phyloP scores from a whole-genome alignment of 768 basidiomycete genomes.

The Tricholoma sp. region DNA sequence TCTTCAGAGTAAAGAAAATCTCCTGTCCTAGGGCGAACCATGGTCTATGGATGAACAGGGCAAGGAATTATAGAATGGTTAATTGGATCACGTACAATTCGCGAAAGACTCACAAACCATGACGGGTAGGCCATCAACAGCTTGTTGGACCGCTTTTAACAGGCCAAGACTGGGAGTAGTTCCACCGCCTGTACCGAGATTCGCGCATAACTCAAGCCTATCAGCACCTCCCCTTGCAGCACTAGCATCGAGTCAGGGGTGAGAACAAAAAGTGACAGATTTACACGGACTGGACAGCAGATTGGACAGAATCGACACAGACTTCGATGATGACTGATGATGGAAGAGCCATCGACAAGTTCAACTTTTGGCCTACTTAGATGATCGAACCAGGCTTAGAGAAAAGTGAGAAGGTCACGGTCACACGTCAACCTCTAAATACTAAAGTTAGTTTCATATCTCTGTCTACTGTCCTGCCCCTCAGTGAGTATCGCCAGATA shows the following conservation, averaged over 20 bases:
- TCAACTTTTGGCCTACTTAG: not conserved
- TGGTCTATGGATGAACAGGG: conserved; percentile 40
- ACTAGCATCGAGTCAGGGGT: conserved; percentile 31
- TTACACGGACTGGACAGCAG: conserved; percentile 54
- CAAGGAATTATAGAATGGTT: conserved; percentile 2
- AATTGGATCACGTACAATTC: conserved; percentile 1
- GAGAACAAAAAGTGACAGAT: not conserved
- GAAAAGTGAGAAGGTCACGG: not conserved
- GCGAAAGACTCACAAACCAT: conserved; percentile 46
- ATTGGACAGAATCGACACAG: conserved; percentile 74
- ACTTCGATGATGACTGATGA: conserved; percentile 46
- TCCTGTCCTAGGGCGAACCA: conserved; percentile 77
- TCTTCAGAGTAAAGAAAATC: conserved; percentile 69
- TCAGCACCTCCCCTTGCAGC: conserved; percentile 69
- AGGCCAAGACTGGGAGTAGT: conserved; percentile 81
- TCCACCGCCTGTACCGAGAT: conserved; percentile 70
- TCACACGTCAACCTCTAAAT: not conserved
- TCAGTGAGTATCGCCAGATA: no score
- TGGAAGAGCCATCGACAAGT: conserved; percentile 8
- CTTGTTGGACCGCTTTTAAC: conserved; percentile 49
- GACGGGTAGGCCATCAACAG: conserved; percentile 46
- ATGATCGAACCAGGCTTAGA: no score
- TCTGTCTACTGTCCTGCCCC: no score
- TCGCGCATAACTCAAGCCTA: conserved; percentile 72
- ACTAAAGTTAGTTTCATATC: no score